Percentiles rank a stretch among this genome's conserved stretches.
phyloP scores from a whole-genome alignment of 129 eudicot genomes.

The Ambrosia trifida region DNA sequence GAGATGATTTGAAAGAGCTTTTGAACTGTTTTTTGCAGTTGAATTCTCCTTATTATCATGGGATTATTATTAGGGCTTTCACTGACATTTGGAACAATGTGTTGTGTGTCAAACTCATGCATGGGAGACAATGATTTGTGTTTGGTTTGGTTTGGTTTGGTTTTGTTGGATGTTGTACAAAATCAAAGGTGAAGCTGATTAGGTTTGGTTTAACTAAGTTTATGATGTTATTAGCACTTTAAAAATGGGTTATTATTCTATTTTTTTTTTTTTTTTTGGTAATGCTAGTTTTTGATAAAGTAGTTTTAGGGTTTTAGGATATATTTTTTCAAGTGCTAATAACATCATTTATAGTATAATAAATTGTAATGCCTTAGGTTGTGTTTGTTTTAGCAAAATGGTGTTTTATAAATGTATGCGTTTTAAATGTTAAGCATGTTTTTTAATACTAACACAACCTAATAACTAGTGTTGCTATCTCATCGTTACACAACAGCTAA shows the following conservation, averaged over 20 bases:
- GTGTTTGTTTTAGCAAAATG: conserved; percentile 2
- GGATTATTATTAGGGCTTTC: conserved; percentile 69
- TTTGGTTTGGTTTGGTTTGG: conserved; percentile 18
- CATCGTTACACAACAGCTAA: no score
- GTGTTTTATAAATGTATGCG: background rate
- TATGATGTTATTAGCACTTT: conserved; percentile 47
- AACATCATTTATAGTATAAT: conserved; percentile 34
- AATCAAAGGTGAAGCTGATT: no score
- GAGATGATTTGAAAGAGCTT: conserved; percentile 64
- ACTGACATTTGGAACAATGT: conserved; percentile 86
- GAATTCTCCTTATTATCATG: conserved; percentile 74
- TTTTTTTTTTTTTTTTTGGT: background rate
- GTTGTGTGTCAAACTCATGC: conserved; percentile 42
- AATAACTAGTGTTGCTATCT: no score
- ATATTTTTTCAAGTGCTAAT: conserved; percentile 40
- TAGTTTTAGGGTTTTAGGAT: conserved; percentile 12
- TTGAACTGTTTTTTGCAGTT: conserved; percentile 83
- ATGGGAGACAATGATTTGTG: conserved; percentile 23
- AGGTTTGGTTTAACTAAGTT: background rate
- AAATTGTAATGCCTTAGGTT: conserved; percentile 14
- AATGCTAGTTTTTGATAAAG: background rate
- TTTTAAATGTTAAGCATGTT: background rate
- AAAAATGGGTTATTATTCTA: conserved; percentile 11
- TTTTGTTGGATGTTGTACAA: conserved; percentile 3
- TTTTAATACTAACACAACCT: background rate